Base-by-base conservation (phyloP, 192 early-diverging fungal species). In the Coemansia sp. region DNA sequence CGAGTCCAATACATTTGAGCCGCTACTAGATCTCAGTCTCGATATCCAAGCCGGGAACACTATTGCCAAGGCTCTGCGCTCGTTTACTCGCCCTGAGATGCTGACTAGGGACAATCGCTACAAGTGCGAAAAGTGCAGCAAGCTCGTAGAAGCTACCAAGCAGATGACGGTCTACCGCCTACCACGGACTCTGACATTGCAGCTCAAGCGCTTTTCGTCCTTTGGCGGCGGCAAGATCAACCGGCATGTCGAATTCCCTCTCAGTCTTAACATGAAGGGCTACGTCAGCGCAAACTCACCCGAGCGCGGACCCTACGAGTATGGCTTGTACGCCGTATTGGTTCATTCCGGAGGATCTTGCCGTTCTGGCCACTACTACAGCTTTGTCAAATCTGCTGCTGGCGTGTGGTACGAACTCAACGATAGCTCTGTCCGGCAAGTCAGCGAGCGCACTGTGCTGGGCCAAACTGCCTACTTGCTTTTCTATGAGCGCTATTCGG, bases 291-390 rank as follows among this genome's bases (percentile, higher is more conserved):
- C 62, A 43, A 83, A 71, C 64, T 74, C 80, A 34, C 42, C 67
- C 14, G 71, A 77, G 40, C 33, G 28, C 13, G 80, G 65, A 5
- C 84, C 90, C 2, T 90, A 76, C 65, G 77, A 63, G 28, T 95
- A 96, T 57, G 62, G 71, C 26, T 77, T 96, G 10, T 89, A 89
- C 50, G 93, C 88, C 1, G 90, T 96, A 11, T 79, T 94, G 37
- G 91, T 95, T 4, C 95, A 96, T 63, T 51, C 86, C 0, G 95
- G 95, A 7, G 66, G 81, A 23, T 73, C 86, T 1, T 88, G 86
- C 59, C 83, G 89, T 57, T 92, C 90, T 6, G 95, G 95, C 11
- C 95, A 96, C 70, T 96, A 96, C 70, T 93, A 86, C 61, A 87
- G 88, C 37, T 96, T 84, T 75, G 88, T 94, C 43, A 90, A 90